Evolutionary conservation across 768 basidiomycete genomes (phyloP).

Genomic region (Tricholoma terreum): DNA sequence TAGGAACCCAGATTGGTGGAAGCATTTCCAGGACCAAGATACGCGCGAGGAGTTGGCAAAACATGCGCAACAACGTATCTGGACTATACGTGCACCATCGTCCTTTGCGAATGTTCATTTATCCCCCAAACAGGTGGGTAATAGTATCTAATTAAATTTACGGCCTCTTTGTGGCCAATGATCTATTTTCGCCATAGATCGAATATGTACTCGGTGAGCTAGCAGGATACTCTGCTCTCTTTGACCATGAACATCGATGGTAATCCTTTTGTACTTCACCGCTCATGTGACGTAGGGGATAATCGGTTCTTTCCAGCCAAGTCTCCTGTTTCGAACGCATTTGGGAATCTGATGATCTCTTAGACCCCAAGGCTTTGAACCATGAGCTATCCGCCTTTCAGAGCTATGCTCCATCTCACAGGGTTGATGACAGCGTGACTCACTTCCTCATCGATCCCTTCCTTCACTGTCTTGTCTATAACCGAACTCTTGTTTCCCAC

Average conservation of each 20-base stretch:
- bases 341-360: conserved; percentile 39
- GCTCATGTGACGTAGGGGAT: background rate
- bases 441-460: conserved; percentile 38
- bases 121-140: conserved; percentile 37
- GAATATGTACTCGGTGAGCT: conserved; percentile 50
- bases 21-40: conserved; percentile 20
- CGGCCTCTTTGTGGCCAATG: background rate
- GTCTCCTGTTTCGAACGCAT: conserved; percentile 57
- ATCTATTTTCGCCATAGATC: conserved; percentile 26
- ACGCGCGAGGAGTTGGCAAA: conserved; percentile 30
- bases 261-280: conserved; percentile 15
- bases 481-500: conserved; percentile 34
- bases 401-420: conserved; percentile 1
- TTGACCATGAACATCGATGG: conserved; percentile 38
- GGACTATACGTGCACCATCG: conserved; percentile 37
- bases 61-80: conserved; percentile 23
- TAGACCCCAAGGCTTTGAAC: conserved; percentile 21
- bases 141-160: background rate
- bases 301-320: conserved; percentile 32
- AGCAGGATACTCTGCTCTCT: conserved; percentile 39
- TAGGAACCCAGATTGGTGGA: conserved; percentile 40
- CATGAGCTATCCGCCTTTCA: conserved; percentile 22
- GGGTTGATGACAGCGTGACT: conserved; percentile 19
- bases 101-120: conserved; percentile 29
- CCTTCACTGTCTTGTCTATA: conserved; percentile 38